Evolutionary conservation across 2,329 filamentous ascomycete species (phyloP).

Genomic region (Zymoseptoria passerinii): DNA sequence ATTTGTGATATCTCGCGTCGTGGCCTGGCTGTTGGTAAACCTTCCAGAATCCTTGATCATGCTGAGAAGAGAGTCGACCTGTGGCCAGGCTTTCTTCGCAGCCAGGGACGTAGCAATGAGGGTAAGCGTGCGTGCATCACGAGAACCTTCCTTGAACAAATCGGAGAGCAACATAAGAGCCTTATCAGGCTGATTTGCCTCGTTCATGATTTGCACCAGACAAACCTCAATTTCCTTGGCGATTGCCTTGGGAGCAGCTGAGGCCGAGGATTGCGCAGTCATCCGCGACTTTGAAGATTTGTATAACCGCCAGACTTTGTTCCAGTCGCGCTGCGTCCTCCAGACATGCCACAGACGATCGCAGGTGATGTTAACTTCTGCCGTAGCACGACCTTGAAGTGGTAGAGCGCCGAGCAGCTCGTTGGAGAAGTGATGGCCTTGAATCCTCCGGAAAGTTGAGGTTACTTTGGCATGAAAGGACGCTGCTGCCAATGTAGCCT

Average conservation of each 20-base stretch:
- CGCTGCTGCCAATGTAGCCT: background rate
- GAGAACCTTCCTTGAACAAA: background rate
- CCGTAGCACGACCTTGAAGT: background rate
- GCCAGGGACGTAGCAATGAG: conserved; percentile 9
- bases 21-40: background rate
- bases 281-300: background rate
- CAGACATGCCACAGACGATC: background rate
- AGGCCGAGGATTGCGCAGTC: background rate
- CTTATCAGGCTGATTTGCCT: conserved; percentile 6
- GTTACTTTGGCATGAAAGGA: background rate
- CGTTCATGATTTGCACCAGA: conserved; percentile 7
- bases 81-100: conserved; percentile 5
- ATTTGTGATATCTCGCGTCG: conserved; percentile 12
- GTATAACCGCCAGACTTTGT: background rate
- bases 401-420: background rate
- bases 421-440: background rate
- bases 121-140: conserved; percentile 2
- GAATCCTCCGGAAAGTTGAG: background rate
- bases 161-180: conserved; percentile 4
- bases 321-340: background rate
- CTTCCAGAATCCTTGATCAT: conserved; percentile 1
- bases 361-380: background rate
- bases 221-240: conserved; percentile 1
- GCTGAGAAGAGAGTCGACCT: conserved; percentile 1
- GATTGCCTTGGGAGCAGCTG: background rate